These are phyloP conservation scores for Juglanconis oblonga DNA, from an alignment of 2,329 filamentous ascomycete genomes.

Conservation along the genomic window DNA sequence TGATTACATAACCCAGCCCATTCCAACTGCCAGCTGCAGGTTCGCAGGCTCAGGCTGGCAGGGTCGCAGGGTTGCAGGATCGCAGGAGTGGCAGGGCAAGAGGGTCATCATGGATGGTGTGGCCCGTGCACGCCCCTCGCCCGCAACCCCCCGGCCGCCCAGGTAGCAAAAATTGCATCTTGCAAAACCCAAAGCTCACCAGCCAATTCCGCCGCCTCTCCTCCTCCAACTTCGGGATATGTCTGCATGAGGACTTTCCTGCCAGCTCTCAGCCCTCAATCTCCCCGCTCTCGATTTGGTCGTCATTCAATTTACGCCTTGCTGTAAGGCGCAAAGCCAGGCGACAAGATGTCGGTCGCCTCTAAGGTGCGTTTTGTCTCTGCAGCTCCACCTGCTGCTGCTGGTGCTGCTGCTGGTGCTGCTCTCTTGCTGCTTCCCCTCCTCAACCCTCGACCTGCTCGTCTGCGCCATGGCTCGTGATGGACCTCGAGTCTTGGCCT, in stretches of 20 bases:
- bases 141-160: too few species aligned
- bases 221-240: conserved; percentile 16
- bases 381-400: background rate
- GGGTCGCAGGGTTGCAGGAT: too few species aligned
- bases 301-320: conserved; percentile 39
- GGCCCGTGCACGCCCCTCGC: too few species aligned
- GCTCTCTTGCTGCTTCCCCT: too few species aligned
- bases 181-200: conserved; percentile 15
- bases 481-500: too few species aligned
- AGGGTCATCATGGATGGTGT: too few species aligned
- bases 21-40: too few species aligned
- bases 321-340: conserved; percentile 50
- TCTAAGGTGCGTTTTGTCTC: conserved; percentile 48
- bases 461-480: too few species aligned
- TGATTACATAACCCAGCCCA: too few species aligned
- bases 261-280: conserved; percentile 5
- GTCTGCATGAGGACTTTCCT: conserved; percentile 16
- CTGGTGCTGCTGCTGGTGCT: background rate
- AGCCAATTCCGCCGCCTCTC: conserved; percentile 3
- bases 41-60: too few species aligned
- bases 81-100: too few species aligned
- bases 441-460: too few species aligned
- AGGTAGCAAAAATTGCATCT: conserved; percentile 19
- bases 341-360: conserved; percentile 61
- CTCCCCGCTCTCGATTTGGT: conserved; percentile 17